phyloP scores from a whole-genome alignment of 345 rosid species.

The Pistacia integerrima region DNA sequence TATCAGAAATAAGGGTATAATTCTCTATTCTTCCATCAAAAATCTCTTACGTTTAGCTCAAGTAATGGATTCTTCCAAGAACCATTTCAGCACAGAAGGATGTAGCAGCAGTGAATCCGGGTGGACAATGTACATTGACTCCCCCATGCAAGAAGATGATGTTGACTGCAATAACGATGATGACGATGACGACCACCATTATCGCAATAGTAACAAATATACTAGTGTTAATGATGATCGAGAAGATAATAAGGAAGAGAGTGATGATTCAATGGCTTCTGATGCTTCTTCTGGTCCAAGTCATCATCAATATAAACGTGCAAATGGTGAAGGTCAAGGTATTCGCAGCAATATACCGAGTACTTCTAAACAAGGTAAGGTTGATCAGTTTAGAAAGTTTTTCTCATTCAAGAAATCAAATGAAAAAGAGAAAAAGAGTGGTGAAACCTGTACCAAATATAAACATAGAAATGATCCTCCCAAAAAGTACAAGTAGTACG shows the following conservation, averaged over 20 bases:
- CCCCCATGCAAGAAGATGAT: slow-evolving; percentile 57
- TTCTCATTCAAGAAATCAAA: slow-evolving; percentile 31
- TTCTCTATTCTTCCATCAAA: background rate
- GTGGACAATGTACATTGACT: slow-evolving; percentile 70
- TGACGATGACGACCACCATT: background rate
- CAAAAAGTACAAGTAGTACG: slow-evolving; percentile 29
- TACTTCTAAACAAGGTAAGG: slow-evolving; percentile 26
- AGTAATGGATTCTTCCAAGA: slow-evolving; percentile 37
- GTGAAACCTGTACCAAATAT: slow-evolving; percentile 23
- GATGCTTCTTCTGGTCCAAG: slow-evolving; percentile 77
- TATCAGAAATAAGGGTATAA: no score
- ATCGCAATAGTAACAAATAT: background rate
- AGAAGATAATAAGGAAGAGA: slow-evolving; percentile 44
- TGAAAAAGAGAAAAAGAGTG: slow-evolving; percentile 34
- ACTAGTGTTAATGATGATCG: slow-evolving; percentile 10
- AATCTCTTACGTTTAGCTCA: slow-evolving; percentile 13
- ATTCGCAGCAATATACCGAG: slow-evolving; percentile 3
- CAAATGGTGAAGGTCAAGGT: slow-evolving; percentile 23
- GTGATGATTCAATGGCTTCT: slow-evolving; percentile 81
- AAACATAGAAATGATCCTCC: slow-evolving; percentile 19
- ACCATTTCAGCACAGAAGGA: slow-evolving; percentile 47
- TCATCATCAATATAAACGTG: slow-evolving; percentile 25
- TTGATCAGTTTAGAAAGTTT: slow-evolving; percentile 26
- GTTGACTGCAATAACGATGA: slow-evolving; percentile 26
- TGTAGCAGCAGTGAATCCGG: slow-evolving; percentile 88